These are phyloP conservation scores for Fagus sylvatica DNA, from an alignment of 306 rosid genomes.

Conservation along the genomic window DNA sequence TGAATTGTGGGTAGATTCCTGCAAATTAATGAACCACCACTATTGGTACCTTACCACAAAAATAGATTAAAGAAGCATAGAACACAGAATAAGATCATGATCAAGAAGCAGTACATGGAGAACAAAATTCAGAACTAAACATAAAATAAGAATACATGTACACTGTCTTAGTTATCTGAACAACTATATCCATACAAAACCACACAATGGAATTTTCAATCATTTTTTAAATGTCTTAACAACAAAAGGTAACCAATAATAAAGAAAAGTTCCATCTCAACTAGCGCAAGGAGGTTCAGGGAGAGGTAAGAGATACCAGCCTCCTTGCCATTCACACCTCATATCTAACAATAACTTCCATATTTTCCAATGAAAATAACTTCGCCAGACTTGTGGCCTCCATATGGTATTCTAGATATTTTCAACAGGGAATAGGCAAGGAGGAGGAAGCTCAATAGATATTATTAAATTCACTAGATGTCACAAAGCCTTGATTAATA, in stretches of 20 bases:
- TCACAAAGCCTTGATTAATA: neutral
- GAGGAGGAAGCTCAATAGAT: too few relatives aligned
- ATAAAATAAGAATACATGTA: neutral
- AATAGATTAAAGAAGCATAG: neutral
- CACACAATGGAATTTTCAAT: neutral
- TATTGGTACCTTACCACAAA: slow-evolving; percentile 8
- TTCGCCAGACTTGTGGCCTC: neutral
- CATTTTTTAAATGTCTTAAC: neutral
- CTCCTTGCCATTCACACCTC: neutral
- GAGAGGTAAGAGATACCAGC: neutral
- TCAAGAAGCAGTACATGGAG: neutral
- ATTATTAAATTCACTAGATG: neutral
- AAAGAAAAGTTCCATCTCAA: neutral
- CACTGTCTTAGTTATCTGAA: neutral
- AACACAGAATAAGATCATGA: neutral
- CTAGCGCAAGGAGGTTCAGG: neutral
- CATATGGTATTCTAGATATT: too few relatives aligned
- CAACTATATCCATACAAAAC: neutral
- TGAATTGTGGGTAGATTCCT: slow-evolving; percentile 53
- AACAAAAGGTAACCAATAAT: neutral
- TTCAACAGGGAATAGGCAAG: too few relatives aligned
- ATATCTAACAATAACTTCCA: neutral
- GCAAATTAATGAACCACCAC: slow-evolving; percentile 23
- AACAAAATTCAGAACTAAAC: neutral
- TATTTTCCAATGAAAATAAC: neutral